phyloP scores from a whole-genome alignment of 148 eudicot species.

The Cornus controversa region DNA sequence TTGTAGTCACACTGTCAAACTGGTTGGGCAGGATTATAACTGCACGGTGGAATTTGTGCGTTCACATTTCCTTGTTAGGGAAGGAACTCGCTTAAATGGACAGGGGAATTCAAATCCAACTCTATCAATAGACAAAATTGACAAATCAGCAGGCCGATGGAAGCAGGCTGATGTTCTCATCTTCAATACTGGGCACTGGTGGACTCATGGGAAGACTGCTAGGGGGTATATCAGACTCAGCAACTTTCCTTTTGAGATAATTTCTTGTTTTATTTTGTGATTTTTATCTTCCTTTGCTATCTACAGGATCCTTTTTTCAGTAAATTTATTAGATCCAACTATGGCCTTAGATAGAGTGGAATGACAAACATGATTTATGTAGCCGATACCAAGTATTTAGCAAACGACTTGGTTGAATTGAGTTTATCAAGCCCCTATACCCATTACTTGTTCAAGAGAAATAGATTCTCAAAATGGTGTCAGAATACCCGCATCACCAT shows the following conservation, averaged over 20 bases:
- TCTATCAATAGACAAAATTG: slow-evolving; percentile 71
- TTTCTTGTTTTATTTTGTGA: not conserved
- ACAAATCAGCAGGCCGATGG: slow-evolving; percentile 76
- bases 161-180: slow-evolving; percentile 82
- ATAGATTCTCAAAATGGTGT: too few species aligned
- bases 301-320: not conserved
- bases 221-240: slow-evolving; percentile 63
- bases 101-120: slow-evolving; percentile 88
- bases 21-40: slow-evolving; percentile 61
- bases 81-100: slow-evolving; percentile 66
- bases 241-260: not conserved
- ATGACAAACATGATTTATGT: too few species aligned
- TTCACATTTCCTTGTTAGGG: slow-evolving; percentile 90
- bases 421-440: too few species aligned
- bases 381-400: too few species aligned
- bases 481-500: too few species aligned
- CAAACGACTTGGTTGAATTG: too few species aligned
- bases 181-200: slow-evolving; percentile 98
- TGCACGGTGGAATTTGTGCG: slow-evolving; percentile 83
- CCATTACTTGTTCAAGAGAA: too few species aligned
- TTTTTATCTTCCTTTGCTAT: not conserved
- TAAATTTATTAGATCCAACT: too few species aligned
- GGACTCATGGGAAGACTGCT: slow-evolving; percentile 95
- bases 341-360: too few species aligned
- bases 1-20: not conserved